Evolutionary conservation across 148 eudicot species (phyloP), one percentile per base, ranked within the genome.

Genomic region (Rhododendron ovatum): DNA sequence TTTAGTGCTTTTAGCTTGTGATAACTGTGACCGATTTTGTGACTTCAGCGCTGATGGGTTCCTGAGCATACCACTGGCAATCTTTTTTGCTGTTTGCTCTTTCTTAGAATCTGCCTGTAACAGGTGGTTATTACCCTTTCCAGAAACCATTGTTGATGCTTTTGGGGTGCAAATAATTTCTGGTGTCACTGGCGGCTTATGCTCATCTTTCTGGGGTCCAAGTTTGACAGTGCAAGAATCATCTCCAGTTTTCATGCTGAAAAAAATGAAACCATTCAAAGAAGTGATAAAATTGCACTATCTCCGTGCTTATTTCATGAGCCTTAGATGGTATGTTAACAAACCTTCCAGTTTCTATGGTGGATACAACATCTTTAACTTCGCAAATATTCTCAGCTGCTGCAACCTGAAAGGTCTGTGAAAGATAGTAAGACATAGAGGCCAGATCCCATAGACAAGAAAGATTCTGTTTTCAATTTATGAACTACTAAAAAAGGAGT

Each of bases 1-100:
- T 90, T 94, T 94, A 41, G 81, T 65, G 87, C 88, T 88, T 91
- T 90, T 93, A n/a, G 92, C 85, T 87, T 91, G 94, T 88, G 95
- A 92, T 87, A 86, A 83, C 75, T 85, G 91, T 33, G 88, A 85
- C 45, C 89, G 89, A 51, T 77, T 86, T 88, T 88, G 91, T 15
- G 95, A 87, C 86, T 89, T 97, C 85, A 94, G 18, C 22, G 91
- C 88, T 35, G 98, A 94, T 88, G 94, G 94, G 75, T 95, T 95
- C 87, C 88, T 94, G 26, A 93, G 79, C 73, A 88, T 86, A 88
- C 93, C 91, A 24, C 45, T 41, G 45, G 95, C 96, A 45, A 91
- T 90, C 85, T 85, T 97, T 87, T 87, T 94, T 2, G 96, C 92
- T 45, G 92, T 92, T 81, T 91, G 94, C 37, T 86, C 90, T 84